Percentiles rank a stretch among this genome's conserved stretches.
Evolutionary conservation across 2,329 filamentous ascomycete species (phyloP).

Genomic region (Aspergillus ochraceoroseus): DNA sequence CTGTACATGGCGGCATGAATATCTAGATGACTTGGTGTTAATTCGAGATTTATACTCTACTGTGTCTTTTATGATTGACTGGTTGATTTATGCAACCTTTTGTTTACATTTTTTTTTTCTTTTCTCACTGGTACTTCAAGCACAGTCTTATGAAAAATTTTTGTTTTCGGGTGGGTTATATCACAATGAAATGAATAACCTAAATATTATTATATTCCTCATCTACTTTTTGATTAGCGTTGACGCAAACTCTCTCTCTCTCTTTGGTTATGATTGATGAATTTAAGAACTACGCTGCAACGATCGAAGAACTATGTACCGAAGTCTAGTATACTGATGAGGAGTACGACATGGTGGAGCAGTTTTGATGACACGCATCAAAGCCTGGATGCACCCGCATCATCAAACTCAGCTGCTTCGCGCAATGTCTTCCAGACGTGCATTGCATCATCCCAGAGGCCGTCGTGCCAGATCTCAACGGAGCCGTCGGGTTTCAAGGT

Average conservation of each 20-base stretch:
- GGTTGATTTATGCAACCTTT: not conserved
- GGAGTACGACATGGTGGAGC: not conserved
- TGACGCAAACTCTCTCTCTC: too few relatives aligned
- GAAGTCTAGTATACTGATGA: not conserved
- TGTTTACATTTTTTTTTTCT: not conserved
- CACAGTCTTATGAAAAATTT: not conserved
- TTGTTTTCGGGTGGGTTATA: too few relatives aligned
- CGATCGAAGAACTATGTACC: not conserved
- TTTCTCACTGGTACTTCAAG: not conserved
- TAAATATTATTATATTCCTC: too few relatives aligned
- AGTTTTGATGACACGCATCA: not conserved
- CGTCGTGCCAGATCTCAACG: slow-evolving; percentile 47
- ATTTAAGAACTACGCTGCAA: too few relatives aligned
- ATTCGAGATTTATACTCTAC: slow-evolving; percentile 2
- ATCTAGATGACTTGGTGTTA: slow-evolving; percentile 9
- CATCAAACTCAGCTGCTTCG: slow-evolving; percentile 16
- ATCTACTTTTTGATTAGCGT: too few relatives aligned
- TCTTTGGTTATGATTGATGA: too few relatives aligned
- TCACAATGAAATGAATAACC: too few relatives aligned
- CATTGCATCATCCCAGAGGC: slow-evolving; percentile 45
- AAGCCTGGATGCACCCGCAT: slow-evolving; percentile 11
- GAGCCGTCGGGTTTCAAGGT: slow-evolving; percentile 45
- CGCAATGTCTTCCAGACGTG: slow-evolving; percentile 44
- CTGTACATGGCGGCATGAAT: slow-evolving; percentile 5
- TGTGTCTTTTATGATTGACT: not conserved